A percentile compares a stretch with the other conserved stretches of the same genome.
Evolutionary conservation across 1,139 yeast species (phyloP).

Genomic region (Diutina pseudorugosa): DNA sequence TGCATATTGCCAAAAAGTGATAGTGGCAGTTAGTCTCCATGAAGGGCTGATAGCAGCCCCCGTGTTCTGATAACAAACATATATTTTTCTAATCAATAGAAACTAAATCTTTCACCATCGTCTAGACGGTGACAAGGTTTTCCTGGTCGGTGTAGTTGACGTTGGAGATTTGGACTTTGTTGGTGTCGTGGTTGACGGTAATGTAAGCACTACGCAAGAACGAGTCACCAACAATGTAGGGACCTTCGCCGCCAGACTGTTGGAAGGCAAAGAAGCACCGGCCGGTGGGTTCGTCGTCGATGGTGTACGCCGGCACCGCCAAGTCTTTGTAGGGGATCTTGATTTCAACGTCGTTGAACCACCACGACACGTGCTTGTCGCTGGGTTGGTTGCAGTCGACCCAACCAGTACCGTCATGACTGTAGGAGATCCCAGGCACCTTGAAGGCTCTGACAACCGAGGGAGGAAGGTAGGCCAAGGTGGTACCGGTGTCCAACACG

Average conservation of each 20-base stretch:
- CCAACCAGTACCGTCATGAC: neutral
- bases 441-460: neutral
- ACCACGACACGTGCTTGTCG: neutral
- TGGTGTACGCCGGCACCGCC: neutral
- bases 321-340: neutral
- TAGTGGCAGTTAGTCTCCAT: no score
- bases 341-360: neutral
- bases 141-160: neutral
- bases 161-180: neutral
- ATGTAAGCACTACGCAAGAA: neutral
- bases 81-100: no score
- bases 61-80: no score
- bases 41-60: no score
- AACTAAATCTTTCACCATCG: no score
- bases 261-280: neutral
- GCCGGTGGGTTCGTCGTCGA: neutral
- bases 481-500: slow-evolving; percentile 1
- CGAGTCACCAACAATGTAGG: neutral
- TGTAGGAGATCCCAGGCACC: neutral
- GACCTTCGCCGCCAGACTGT: neutral
- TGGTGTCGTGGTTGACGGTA: slow-evolving; percentile 1
- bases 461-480: neutral
- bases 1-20: no score
- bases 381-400: neutral
- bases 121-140: neutral